Conservation (phyloP, 345 rosid species). For the Capsella bursapastoris region DNA sequence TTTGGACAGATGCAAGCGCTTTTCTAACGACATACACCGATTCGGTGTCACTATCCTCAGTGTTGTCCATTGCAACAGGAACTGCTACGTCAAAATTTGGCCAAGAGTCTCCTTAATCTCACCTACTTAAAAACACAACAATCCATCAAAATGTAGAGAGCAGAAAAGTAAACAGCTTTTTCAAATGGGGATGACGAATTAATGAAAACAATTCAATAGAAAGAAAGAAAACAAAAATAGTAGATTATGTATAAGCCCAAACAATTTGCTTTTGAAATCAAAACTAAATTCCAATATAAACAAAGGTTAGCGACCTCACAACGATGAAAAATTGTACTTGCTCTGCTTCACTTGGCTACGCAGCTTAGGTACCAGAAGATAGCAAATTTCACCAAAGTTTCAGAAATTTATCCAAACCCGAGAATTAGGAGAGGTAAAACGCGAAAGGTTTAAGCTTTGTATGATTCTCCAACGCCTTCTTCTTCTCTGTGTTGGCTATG, state of each 20-base stretch:
- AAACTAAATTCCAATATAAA: background rate
- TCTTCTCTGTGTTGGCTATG: conserved; percentile 13
- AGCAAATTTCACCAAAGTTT: background rate
- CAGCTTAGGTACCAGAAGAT: background rate
- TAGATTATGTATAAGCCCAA: background rate
- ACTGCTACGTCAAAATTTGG: too few relatives aligned
- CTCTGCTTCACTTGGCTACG: conserved; percentile 19
- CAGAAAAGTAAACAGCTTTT: background rate
- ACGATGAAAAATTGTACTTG: conserved; percentile 3
- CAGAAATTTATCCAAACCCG: background rate
- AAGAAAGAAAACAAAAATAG: too few relatives aligned
- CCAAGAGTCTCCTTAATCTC: background rate
- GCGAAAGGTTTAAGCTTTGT: background rate
- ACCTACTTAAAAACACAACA: background rate
- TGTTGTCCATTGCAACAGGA: conserved; percentile 31
- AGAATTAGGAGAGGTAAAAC: background rate
- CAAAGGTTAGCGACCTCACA: background rate
- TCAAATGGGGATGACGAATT: background rate
- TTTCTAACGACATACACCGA: conserved; percentile 52
- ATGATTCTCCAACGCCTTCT: conserved; percentile 20
- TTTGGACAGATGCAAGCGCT: conserved; percentile 52
- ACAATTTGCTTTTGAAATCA: background rate
- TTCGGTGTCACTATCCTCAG: conserved; percentile 51
- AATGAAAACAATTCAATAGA: too few relatives aligned
- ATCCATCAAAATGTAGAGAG: background rate